phyloP scores from a whole-genome alignment of 1,284 basidiomycete species.

The Stygiomarasmius scandens region DNA sequence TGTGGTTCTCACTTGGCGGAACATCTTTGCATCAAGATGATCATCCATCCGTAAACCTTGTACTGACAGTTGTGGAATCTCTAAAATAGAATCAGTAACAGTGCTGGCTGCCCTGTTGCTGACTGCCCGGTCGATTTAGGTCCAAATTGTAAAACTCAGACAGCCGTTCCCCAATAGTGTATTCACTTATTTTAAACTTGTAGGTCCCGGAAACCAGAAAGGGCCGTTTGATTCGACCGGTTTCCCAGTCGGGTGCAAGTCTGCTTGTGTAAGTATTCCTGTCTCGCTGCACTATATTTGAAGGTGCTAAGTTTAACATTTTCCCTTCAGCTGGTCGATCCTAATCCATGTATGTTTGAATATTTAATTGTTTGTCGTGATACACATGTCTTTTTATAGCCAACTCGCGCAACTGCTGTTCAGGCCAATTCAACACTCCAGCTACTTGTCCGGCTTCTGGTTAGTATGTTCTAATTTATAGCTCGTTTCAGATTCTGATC shows the following conservation, averaged over 20 bases:
- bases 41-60: too few species aligned
- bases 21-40: background rate
- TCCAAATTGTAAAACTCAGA: constrained; percentile 19
- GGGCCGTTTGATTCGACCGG: constrained; percentile 59
- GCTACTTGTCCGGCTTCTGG: constrained; percentile 45
- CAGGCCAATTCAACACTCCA: constrained; percentile 41
- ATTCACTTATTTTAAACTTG: background rate
- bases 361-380: constrained; percentile 17
- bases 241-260: constrained; percentile 62
- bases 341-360: background rate
- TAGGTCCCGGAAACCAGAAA: constrained; percentile 54
- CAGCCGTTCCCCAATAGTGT: background rate
- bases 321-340: constrained; percentile 6
- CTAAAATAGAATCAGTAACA: constrained; percentile 39
- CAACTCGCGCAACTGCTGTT: constrained; percentile 41
- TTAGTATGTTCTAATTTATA: constrained; percentile 14
- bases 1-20: background rate
- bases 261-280: constrained; percentile 44
- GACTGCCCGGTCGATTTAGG: constrained; percentile 47
- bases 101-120: constrained; percentile 42
- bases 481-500: background rate
- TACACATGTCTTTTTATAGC: background rate
- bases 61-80: constrained; percentile 25
- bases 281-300: background rate
- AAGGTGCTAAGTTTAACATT: background rate